Conservation (phyloP, 352 stramenopile species). For the Phytophthora ohioensis region DNA sequence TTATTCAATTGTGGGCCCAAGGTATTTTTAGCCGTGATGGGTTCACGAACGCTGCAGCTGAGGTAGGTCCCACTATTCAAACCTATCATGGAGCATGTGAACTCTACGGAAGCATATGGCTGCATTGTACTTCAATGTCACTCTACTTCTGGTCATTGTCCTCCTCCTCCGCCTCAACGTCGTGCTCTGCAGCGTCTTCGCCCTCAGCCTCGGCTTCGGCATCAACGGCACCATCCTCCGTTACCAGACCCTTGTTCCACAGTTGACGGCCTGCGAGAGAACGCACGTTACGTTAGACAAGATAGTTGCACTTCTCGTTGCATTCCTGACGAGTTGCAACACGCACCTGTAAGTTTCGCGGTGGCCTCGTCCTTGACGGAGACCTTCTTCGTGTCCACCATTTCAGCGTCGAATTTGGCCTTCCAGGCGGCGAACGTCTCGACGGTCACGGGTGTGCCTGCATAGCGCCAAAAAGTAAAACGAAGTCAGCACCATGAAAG, state of each 20-base stretch:
- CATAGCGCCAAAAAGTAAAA: conserved; percentile 10
- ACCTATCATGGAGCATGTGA: conserved; percentile 22
- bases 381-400: conserved; percentile 52
- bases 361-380: conserved; percentile 73
- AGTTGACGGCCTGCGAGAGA: conserved; percentile 57
- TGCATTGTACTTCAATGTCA: conserved; percentile 20
- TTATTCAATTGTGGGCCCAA: conserved; percentile 29
- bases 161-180: conserved; percentile 43
- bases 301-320: not conserved
- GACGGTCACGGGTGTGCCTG: conserved; percentile 83
- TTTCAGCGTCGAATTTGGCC: conserved; percentile 76
- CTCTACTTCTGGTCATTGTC: conserved; percentile 42
- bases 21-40: conserved; percentile 37
- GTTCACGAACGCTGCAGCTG: conserved; percentile 14
- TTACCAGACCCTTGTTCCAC: conserved; percentile 79
- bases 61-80: not conserved
- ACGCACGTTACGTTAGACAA: conserved; percentile 21
- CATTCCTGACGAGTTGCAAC: not conserved
- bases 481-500: not conserved
- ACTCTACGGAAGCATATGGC: conserved; percentile 31
- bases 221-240: conserved; percentile 59
- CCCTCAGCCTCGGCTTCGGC: conserved; percentile 56
- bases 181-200: conserved; percentile 48
- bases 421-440: conserved; percentile 81
- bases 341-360: conserved; percentile 78